Base-by-base conservation (phyloP, 2,329 filamentous ascomycete genomes). In the Zymoseptoria crescenta region DNA sequence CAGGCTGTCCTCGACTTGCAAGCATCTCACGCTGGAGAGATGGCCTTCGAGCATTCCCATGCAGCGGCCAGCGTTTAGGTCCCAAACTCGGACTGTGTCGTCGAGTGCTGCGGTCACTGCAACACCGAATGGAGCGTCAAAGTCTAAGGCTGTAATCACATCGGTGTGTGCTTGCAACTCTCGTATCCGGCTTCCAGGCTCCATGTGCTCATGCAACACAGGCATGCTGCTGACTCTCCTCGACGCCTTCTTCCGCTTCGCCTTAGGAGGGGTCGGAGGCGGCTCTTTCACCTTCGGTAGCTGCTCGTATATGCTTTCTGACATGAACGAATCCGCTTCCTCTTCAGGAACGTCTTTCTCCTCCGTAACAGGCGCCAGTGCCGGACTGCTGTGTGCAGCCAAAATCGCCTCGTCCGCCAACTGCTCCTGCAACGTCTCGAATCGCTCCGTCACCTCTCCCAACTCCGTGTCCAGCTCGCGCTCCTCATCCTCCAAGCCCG, bases 1-100 rank as follows among this genome's bases (percentile, higher is more conserved):
- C 62, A 97, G 88, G 72, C 96, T 96, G 72, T 97, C 93, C 71
- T 96, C 90, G 0, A 99, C 89, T 72, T 99, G 94, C 53, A 99
- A 78, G 60, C 93, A 85, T 56, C 93, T 85, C 21, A 99, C 94
- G 0, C 94, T 97, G 7, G 93, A 94, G 13, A 95, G 88, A 74
- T 99, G 94, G 1, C 94, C 94, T 73, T 97, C 94, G 29, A 99
- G 80, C 67, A 89, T 79, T 27, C 94, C 94, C 70, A 96, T 92
- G 74, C 93, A 97, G 35, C 92, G 84, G 45, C 94, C 94, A 2
- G 90, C 88, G 70, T 94, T 96, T 64, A 99, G 79, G 74, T 99
- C 94, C 94, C 94, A 99, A 20, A 99, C 94, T 62, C 89, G 84
- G 50, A 99, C 88, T 0, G 91, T 92, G 73, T 99, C 94, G 72